Base-by-base conservation (phyloP, 495 filamentous ascomycete genomes). In the Annulohypoxylon maeteangense region DNA sequence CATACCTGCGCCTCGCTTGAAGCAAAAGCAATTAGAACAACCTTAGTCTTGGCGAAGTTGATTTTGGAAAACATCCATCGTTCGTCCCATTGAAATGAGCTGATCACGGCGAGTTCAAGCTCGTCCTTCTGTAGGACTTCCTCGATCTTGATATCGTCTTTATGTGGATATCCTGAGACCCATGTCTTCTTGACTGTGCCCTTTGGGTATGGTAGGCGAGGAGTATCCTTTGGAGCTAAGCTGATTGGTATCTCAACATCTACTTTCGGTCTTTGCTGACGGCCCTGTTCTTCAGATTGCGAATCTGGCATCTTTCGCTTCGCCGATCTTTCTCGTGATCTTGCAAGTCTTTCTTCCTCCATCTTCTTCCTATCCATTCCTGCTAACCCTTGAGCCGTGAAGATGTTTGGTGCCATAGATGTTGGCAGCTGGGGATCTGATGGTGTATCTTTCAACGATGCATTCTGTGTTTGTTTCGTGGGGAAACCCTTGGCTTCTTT, bases 151-250 rank as follows among this genome's bases (percentile, higher is more conserved):
- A 98, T 93, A 61, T 97, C 93, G 47, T 94, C 83, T 0, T 70
- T 76, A 27, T 92, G 83, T 0, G 81, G 77, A 45, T 84, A 83
- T 4, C 88, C 86, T 23, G 80, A 77, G 0, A 85, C 87, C 87
- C 90, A 93, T 0, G 95, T 99, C 76, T 91, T 94, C 78, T 92
- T 98, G 22, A 98, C 88, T 0, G 84, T 82, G 10, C 95, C 95
- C 1, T 81, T 73, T 0, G 91, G 92, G 75, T 88, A 97, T 14
- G 87, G 86, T 5, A 91, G 65, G 20, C 29, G 44, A 22, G 57
- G 27, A 5, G 66, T 57, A 69, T 20, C 32, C 10, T 40, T 38
- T 27, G 62, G 61, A 40, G 48, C 22, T 12, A 40, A 10, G 14
- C n/a, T 36, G n/a, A 18, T 11, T 29, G 65, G 59, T 16, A 61